A percentile compares a stretch with the other conserved stretches of the same genome.
phyloP scores from a whole-genome alignment of 495 filamentous ascomycete genomes.

The Lepidopterella palustris region DNA sequence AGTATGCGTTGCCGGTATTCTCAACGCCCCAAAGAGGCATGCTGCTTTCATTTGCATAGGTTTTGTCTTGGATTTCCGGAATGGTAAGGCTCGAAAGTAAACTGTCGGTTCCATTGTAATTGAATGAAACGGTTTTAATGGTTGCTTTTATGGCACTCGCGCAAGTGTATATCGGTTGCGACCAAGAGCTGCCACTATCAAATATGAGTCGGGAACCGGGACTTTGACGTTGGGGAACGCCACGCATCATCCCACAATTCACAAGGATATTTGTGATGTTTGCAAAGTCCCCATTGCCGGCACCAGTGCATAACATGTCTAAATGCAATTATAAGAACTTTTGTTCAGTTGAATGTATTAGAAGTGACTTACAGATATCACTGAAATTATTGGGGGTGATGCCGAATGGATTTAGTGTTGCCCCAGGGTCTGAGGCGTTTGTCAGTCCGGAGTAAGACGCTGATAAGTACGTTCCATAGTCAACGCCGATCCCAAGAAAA shows the following conservation, averaged over 20 bases:
- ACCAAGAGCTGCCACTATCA: constrained; percentile 37
- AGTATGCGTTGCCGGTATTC: constrained; percentile 22
- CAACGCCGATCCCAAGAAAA: constrained; percentile 6
- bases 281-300: constrained; percentile 29
- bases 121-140: constrained; percentile 41
- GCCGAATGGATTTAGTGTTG: too few relatives aligned
- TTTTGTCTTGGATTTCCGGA: constrained; percentile 25
- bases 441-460: too few relatives aligned
- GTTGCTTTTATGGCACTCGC: constrained; percentile 37
- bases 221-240: constrained; percentile 33
- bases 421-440: too few relatives aligned
- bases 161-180: constrained; percentile 40
- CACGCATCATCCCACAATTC: constrained; percentile 38
- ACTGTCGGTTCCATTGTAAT: constrained; percentile 31
- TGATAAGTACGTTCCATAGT: too few relatives aligned
- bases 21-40: constrained; percentile 39
- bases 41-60: constrained; percentile 21
- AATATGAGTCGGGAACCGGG: constrained; percentile 27
- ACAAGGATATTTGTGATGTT: constrained; percentile 40
- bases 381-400: too few relatives aligned
- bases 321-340: constrained; percentile 14
- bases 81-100: constrained; percentile 29
- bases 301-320: constrained; percentile 27
- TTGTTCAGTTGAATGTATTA: too few relatives aligned
- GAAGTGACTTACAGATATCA: too few relatives aligned